These are phyloP conservation scores for Turnera subulata DNA, from an alignment of 345 rosid species.

Conservation along the genomic window DNA sequence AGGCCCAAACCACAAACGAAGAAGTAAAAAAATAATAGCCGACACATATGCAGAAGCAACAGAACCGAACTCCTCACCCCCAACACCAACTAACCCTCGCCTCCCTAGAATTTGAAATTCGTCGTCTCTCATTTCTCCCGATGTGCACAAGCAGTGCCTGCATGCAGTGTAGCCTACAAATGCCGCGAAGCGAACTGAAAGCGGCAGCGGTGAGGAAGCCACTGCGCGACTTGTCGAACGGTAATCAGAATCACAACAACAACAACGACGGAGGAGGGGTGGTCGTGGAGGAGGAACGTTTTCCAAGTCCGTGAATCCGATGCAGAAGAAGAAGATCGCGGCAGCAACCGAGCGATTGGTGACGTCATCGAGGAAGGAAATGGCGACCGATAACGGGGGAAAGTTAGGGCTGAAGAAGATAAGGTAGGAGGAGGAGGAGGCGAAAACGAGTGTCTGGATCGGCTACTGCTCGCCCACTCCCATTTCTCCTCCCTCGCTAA, in stretches of 20 bases:
- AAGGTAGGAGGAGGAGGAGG: background rate
- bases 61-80: background rate
- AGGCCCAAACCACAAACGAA: too few species aligned
- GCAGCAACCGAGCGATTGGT: too few species aligned
- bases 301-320: background rate
- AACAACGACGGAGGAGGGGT: background rate
- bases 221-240: background rate
- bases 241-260: background rate
- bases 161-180: background rate
- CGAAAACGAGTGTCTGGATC: slow-evolving; percentile 40
- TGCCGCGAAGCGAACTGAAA: background rate
- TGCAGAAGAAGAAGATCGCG: too few species aligned
- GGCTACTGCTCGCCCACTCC: slow-evolving; percentile 62
- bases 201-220: background rate
- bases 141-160: background rate
- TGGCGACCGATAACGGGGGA: background rate
- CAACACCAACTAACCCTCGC: background rate
- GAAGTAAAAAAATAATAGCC: too few species aligned
- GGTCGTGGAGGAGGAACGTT: background rate
- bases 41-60: too few species aligned
- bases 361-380: background rate
- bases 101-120: background rate
- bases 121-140: background rate
- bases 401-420: background rate
- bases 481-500: slow-evolving; percentile 51